These are phyloP conservation scores for Fistulifera solaris DNA, from an alignment of 108 stramenopile species.

Conservation along the genomic window DNA sequence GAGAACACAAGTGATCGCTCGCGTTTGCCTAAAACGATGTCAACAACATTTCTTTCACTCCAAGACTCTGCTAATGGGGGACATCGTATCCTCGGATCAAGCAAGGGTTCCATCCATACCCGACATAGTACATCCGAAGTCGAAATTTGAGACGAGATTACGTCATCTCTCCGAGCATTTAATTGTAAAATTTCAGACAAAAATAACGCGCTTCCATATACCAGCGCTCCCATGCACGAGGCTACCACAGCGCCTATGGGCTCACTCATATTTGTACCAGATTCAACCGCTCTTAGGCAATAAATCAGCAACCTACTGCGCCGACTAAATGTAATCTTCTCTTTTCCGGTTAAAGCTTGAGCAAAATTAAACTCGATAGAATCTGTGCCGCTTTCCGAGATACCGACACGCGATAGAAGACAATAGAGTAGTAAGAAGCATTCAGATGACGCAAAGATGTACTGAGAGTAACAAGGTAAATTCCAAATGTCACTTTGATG, in stretches of 20 bases:
- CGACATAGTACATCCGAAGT: too few relatives aligned
- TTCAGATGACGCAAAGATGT: background rate
- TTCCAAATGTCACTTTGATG: too few relatives aligned
- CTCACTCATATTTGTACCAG: background rate
- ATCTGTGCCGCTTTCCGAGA: constrained; percentile 16
- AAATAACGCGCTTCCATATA: background rate
- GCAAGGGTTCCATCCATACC: too few relatives aligned
- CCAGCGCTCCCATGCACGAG: background rate
- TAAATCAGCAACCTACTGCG: background rate
- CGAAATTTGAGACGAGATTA: too few relatives aligned
- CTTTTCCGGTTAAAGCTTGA: too few relatives aligned
- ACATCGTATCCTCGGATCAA: too few relatives aligned
- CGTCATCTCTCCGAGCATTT: too few relatives aligned
- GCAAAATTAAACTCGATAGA: background rate
- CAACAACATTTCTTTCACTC: too few relatives aligned
- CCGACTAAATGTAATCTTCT: background rate
- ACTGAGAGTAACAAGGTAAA: background rate
- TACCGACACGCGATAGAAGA: constrained; percentile 11
- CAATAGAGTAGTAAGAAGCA: constrained; percentile 5
- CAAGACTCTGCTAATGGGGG: too few relatives aligned
- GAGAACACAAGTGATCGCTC: too few relatives aligned
- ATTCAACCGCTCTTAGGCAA: background rate
- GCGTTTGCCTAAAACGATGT: too few relatives aligned
- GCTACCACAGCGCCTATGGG: background rate
- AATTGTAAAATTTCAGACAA: too few relatives aligned